A percentile compares a stretch with the other conserved stretches of the same genome.
Evolutionary conservation across 139 green algal species (phyloP).

Genomic region (Zygnema cylindricum): DNA sequence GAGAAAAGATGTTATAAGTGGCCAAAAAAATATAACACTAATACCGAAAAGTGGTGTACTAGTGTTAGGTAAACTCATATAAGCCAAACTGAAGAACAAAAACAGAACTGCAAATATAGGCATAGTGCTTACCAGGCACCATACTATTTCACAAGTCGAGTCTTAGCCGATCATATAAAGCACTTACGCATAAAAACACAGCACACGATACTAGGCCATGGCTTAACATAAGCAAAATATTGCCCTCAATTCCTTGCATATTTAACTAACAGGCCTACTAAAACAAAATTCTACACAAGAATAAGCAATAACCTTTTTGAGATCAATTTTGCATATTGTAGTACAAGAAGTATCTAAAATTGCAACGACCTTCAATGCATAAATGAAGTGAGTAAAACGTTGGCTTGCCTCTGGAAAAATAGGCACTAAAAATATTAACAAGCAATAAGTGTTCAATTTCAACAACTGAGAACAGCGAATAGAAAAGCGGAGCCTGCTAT

Average conservation of each 20-base stretch:
- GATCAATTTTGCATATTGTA: slow-evolving; percentile 73
- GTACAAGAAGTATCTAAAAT: slow-evolving; percentile 76
- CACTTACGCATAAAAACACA: slow-evolving; percentile 73
- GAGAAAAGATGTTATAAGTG: no score
- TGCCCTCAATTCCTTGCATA: slow-evolving; percentile 71
- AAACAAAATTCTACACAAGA: slow-evolving; percentile 75
- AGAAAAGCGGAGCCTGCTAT: slow-evolving; percentile 75
- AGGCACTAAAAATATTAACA: slow-evolving; percentile 74
- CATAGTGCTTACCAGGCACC: slow-evolving; percentile 70
- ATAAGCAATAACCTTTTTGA: slow-evolving; percentile 81
- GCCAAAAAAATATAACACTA: no score
- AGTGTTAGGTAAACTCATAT: slow-evolving; percentile 73
- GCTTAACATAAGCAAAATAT: slow-evolving; percentile 74
- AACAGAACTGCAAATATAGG: slow-evolving; percentile 75
- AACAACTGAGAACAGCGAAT: slow-evolving; percentile 73
- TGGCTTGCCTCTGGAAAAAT: slow-evolving; percentile 73
- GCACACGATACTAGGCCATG: slow-evolving; percentile 74
- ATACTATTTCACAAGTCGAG: slow-evolving; percentile 73
- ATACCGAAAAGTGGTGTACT: no score
- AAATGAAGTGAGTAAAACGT: slow-evolving; percentile 73
- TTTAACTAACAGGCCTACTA: slow-evolving; percentile 74
- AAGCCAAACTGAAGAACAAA: slow-evolving; percentile 75
- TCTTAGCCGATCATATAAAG: slow-evolving; percentile 75
- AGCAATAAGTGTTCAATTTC: slow-evolving; percentile 75
- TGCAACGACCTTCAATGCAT: slow-evolving; percentile 70